Conservation (phyloP, 2,329 filamentous ascomycete genomes). For the Fusarium buharicum region DNA sequence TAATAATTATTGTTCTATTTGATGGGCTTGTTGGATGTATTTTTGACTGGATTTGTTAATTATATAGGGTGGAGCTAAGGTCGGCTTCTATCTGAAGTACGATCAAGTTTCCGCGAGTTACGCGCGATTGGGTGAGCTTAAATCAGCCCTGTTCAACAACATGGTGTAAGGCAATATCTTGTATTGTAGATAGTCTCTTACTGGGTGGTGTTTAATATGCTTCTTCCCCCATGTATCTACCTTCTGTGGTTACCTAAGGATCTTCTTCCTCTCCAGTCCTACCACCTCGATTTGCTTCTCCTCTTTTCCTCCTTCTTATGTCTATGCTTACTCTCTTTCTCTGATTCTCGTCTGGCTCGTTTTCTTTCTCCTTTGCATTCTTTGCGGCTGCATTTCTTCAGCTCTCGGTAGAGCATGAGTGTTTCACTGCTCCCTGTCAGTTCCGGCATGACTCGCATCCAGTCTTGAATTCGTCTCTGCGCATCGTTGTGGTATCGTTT, state of each 20-base stretch:
- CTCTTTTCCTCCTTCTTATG: not conserved
- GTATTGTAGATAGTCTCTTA: too few species aligned
- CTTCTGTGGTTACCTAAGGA: not conserved
- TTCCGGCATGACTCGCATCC: constrained; percentile 26
- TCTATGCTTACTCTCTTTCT: constrained; percentile 2
- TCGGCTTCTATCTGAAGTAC: too few species aligned
- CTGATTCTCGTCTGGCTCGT: not conserved
- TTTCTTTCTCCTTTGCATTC: not conserved
- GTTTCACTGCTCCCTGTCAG: not conserved
- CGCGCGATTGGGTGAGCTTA: too few species aligned
- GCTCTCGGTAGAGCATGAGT: not conserved
- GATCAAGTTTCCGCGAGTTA: too few species aligned
- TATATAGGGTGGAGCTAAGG: too few species aligned
- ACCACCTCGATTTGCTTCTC: constrained; percentile 8
- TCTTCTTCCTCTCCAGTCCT: not conserved
- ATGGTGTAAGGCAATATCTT: too few species aligned
- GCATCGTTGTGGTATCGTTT: constrained; percentile 24
- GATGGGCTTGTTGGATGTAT: too few species aligned
- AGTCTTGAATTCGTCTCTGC: constrained; percentile 26
- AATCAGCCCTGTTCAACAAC: too few species aligned
- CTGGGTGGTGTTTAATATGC: not conserved
- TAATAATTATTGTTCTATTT: too few species aligned
- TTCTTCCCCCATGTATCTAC: not conserved
- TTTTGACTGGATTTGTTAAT: too few species aligned
- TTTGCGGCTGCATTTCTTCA: not conserved